Base-by-base conservation (phyloP, 2,329 filamentous ascomycete species). In the Corynespora cassiicola region DNA sequence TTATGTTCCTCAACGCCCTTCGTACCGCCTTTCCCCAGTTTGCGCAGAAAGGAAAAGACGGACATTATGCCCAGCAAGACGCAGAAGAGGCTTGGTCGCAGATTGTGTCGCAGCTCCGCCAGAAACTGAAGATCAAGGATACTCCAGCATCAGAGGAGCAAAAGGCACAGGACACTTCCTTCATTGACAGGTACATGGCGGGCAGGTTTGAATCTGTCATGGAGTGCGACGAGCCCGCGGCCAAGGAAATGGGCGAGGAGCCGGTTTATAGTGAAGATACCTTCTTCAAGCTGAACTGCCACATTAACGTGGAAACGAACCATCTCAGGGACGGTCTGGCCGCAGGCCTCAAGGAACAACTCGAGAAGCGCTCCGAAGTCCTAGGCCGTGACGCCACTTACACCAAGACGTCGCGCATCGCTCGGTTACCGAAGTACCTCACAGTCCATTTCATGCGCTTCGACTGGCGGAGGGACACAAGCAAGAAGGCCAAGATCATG, bases 401-500 rank as follows among this genome's bases (percentile, higher is more conserved):
- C 71, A 96, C 90, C 32, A 96, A 96, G 72, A 87, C 81, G 3
- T 94, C 90, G n/a, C 84, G 86, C 63, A 95, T 99, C 56, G 83
- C 91, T 8, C 86, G 92, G 14, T 76, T 96, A 31, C 94, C 94
- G 12, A 95, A 96, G 69, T 96, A 99, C 66, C 79, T 99, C 28
- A 94, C 94, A 0, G 89, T 99, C 4, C 94, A 99, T 70, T 96
- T 99, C 67, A 88, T 99, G 39, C 89, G 94, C 50, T 99, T 99
- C 75, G 96, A 92, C 75, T 99, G 94, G 94, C 92, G 95, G 65
- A 84, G 87, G 30, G 90, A 95, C 54, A 90, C 89, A 3, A 87
- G 95, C 70, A 97, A 97, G 77, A 99, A 99, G 78, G 91, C 92
- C 53, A 99, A 99, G 79, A 99, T 99, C 58, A 92, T 99, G 88